Conservation (phyloP, 2,329 filamentous ascomycete species). For the Herpotrichia juniperi region DNA sequence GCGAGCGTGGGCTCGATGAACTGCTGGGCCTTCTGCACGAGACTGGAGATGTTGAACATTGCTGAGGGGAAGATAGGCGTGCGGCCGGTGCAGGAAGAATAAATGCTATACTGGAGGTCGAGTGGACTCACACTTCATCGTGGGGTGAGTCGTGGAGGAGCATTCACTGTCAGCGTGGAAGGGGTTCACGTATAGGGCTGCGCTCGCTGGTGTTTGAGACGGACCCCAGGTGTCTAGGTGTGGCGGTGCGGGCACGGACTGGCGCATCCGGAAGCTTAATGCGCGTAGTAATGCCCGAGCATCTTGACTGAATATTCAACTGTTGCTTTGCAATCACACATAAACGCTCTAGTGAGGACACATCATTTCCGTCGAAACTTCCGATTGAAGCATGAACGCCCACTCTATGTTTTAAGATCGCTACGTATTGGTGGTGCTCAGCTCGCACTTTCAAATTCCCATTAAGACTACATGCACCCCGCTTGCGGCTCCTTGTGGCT, state of each 20-base stretch:
- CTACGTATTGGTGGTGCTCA: background rate
- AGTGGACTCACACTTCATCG: slow-evolving; percentile 33
- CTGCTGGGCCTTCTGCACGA: slow-evolving; percentile 95
- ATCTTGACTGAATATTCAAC: too few relatives aligned
- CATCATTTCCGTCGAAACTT: background rate
- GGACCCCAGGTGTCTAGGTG: too few relatives aligned
- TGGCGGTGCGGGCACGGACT: background rate
- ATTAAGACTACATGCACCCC: background rate
- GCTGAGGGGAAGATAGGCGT: slow-evolving; percentile 25
- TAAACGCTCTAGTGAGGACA: too few relatives aligned
- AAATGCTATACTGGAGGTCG: slow-evolving; percentile 16
- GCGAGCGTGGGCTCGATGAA: slow-evolving; percentile 89
- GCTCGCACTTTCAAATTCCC: background rate
- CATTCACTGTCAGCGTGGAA: slow-evolving; percentile 21
- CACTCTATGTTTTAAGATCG: background rate
- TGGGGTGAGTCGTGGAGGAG: slow-evolving; percentile 15
- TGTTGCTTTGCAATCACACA: too few relatives aligned
- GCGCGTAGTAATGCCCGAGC: slow-evolving; percentile 4
- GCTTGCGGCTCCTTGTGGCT: background rate
- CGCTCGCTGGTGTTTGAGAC: slow-evolving; percentile 11
- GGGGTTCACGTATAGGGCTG: slow-evolving; percentile 27
- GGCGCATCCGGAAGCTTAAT: slow-evolving; percentile 3
- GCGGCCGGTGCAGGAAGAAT: background rate
- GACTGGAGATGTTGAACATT: slow-evolving; percentile 68
- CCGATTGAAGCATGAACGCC: background rate